Evolutionary conservation across 2,329 filamentous ascomycete species (phyloP), one percentile per base, ranked within the genome.

Genomic region (Ramularia collo-cygni): DNA sequence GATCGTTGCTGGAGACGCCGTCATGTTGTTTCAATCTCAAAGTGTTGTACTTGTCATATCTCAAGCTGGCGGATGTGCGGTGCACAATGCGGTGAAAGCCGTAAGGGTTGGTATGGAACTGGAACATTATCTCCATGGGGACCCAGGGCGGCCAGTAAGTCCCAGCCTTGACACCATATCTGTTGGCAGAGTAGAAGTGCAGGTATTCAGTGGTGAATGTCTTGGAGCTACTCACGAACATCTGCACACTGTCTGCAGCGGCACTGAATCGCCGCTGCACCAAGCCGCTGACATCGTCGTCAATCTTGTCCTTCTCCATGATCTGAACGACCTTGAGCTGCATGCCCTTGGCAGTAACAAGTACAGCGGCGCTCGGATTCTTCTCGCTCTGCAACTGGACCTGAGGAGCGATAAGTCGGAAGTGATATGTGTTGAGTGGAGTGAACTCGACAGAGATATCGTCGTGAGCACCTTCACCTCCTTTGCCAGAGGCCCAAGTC

Each of bases 381-480:
- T 95, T 96, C 59, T 98, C 92, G 61, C 92, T 96, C 60, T 98
- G 90, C 31, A 99, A 74, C 61, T 99, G 92, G 43, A 99, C 95
- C 61, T 99, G 92, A 10, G 92, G 92, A 4, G 90, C 92, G 54
- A 98, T 95, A 28, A 99, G 76, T 27, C 89, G 85, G 47, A 98
- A 77, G 56, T 96, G 87, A 62, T 95, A 99, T 52, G 84, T 90
- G 60, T 92, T 95, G 57, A 95, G 86, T 1, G 92, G 79, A 9
- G 81, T 82, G 55, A 94, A 98, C 42, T 95, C 89, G 14, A 84
- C 77, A 0, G 88, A 80, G 51, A 98, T 88, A 46, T 89, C 83
- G 26, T 83, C 75, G 3, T 76, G 77, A 3, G 50, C 51, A 3
- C 50, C 50, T 4, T 47, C 48, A 9, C 37, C 39, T 13, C 37